Conservation (phyloP, 768 basidiomycete genomes). For the Floccularia luteovirens region DNA sequence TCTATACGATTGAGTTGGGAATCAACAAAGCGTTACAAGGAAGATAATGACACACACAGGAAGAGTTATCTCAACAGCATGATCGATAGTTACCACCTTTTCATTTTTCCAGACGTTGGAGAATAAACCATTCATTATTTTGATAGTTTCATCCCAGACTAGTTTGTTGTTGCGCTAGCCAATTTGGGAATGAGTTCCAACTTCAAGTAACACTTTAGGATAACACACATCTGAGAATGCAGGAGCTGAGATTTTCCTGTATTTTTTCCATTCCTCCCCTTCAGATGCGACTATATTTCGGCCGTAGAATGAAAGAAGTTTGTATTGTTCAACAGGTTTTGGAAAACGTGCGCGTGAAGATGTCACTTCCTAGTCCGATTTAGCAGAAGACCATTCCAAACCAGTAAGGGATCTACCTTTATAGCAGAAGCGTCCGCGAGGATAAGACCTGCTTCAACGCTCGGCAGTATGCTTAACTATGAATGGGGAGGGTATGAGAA, state of each 20-base stretch:
- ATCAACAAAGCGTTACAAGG: background rate
- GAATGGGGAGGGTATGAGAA: background rate
- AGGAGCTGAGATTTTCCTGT: constrained; percentile 55
- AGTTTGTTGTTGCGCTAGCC: constrained; percentile 23
- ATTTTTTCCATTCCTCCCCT: constrained; percentile 52
- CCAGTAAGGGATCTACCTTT: constrained; percentile 18
- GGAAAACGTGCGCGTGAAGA: constrained; percentile 44
- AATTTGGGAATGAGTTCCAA: background rate
- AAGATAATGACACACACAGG: background rate
- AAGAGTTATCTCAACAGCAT: background rate
- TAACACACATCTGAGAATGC: constrained; percentile 57
- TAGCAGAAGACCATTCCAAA: background rate
- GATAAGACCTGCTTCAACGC: constrained; percentile 12
- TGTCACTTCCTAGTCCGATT: constrained; percentile 37
- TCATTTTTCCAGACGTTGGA: background rate
- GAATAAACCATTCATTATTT: background rate
- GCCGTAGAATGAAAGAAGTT: constrained; percentile 41
- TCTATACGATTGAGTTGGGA: constrained; percentile 15
- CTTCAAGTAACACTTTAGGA: background rate
- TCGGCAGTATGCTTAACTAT: constrained; percentile 16
- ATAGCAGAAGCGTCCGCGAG: constrained; percentile 32
- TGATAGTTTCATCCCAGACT: background rate
- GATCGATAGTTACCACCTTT: background rate
- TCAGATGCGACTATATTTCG: too few relatives aligned
- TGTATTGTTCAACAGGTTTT: constrained; percentile 44